Percentiles rank a stretch among this genome's conserved stretches.
phyloP scores from a whole-genome alignment of 352 stramenopile species.

The Phytophthora lateralis region DNA sequence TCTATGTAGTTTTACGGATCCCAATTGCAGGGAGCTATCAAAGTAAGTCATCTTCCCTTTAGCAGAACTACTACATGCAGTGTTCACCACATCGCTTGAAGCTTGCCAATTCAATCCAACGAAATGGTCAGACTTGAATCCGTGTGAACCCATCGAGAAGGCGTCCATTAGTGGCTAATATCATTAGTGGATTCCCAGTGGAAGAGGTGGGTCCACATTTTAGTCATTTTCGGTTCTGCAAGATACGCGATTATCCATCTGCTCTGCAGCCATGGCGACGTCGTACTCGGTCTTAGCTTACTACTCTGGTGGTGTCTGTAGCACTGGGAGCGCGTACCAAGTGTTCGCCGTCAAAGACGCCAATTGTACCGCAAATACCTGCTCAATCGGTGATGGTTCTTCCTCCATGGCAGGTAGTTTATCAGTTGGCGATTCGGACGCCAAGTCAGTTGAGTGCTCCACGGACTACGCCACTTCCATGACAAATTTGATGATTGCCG shows the following conservation, averaged over 20 bases:
- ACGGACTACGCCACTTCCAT: constrained; percentile 13
- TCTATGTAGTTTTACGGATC: too few relatives aligned
- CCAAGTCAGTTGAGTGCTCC: constrained; percentile 10
- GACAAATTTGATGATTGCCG: constrained; percentile 1
- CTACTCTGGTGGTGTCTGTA: constrained; percentile 2
- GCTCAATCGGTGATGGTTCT: neutral
- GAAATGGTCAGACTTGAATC: neutral
- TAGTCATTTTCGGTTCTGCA: neutral
- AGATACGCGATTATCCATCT: neutral
- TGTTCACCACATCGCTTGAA: too few relatives aligned
- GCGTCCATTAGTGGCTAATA: too few relatives aligned
- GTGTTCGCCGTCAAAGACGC: constrained; percentile 1
- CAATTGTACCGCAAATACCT: constrained; percentile 6
- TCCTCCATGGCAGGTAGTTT: neutral
- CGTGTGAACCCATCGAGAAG: neutral
- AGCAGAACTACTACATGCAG: too few relatives aligned
- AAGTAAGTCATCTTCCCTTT: too few relatives aligned
- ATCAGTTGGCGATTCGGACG: neutral
- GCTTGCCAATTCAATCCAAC: too few relatives aligned
- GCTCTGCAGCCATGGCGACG: neutral
- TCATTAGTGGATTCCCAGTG: too few relatives aligned
- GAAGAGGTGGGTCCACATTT: neutral
- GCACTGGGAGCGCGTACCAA: constrained; percentile 6
- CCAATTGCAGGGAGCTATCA: too few relatives aligned
- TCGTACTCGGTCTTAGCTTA: constrained; percentile 5